Base-by-base conservation (phyloP, 192 early-diverging fungal species). In the Backusella tarrabulga region DNA sequence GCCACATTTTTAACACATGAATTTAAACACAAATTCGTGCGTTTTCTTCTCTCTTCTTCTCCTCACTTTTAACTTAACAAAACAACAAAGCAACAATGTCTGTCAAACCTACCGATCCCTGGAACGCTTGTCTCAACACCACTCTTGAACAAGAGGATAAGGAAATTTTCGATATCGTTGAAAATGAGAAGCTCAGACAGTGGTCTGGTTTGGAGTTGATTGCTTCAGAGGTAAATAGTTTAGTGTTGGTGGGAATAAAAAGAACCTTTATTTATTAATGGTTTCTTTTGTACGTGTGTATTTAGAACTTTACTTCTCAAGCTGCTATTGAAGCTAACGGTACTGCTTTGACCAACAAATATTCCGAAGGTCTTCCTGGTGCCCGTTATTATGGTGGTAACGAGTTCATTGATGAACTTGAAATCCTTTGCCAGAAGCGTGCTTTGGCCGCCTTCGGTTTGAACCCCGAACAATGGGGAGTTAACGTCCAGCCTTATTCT, bases 291-390 rank as follows among this genome's bases (percentile, higher is more conserved):
- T 63, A 14, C 71, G 52, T 76, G 26, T 6, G 63, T 44, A 68
- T 56, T 63, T 84, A 95, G 96, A 99, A 99, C 92, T 99, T 99
- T 83, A 99, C 98, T 75, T 98, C 97, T 52, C 95, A 97, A 87
- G 97, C 98, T 50, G 97, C 97, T 70, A 99, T 99, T 93, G 98
- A 99, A 88, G 98, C 98, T 71, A 99, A 99, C 83, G 98, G 97
- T 44, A 96, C 97, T 34, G 92, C 97, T 19, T 89, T 99, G 84
- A 99, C 98, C 83, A 99, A 99, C 95, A 99, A 99, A 88, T 99
- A 99, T 88, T 98, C 97, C 32, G 98, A 99, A 87, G 98, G 97
- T 86, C 95, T 98, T 50, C 98, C 98, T 35, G 98, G 98, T 29
- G 95, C 95, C 63, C 93, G 98, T 81, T 99, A 98, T 92, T 99